These are phyloP conservation scores for Suhomyces sp. DNA, from an alignment of 805 yeast species.

Conservation along the genomic window DNA sequence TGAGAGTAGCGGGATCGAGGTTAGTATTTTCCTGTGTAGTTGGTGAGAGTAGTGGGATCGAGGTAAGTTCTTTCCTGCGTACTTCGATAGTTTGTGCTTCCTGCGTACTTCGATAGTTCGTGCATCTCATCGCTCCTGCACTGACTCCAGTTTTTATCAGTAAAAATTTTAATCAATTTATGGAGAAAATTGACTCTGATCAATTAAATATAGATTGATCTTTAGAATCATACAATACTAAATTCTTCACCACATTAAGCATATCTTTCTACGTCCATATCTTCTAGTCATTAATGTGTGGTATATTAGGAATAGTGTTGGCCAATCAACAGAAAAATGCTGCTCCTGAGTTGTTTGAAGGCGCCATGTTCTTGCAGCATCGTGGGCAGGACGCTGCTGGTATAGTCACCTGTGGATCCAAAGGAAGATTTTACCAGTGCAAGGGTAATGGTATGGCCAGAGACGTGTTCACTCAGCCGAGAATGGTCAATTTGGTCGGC, in stretches of 20 bases:
- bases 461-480: slow-evolving; percentile 85
- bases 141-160: slow-evolving; percentile 1
- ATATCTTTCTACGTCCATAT: background rate
- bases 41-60: too few relatives aligned
- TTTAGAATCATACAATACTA: background rate
- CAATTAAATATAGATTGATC: background rate
- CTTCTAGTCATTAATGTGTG: slow-evolving; percentile 75
- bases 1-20: too few relatives aligned
- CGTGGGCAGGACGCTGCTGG: slow-evolving; percentile 99
- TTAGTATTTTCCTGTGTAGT: too few relatives aligned
- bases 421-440: slow-evolving; percentile 94
- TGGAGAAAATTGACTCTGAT: slow-evolving; percentile 5
- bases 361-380: slow-evolving; percentile 89
- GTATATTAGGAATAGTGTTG: slow-evolving; percentile 82
- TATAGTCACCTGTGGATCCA: slow-evolving; percentile 89
- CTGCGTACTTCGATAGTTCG: too few relatives aligned
- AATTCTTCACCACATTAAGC: background rate
- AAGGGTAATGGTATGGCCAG: slow-evolving; percentile 99
- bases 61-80: too few relatives aligned
- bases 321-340: slow-evolving; percentile 72
- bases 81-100: too few relatives aligned
- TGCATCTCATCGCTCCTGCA: background rate
- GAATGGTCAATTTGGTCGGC: slow-evolving; percentile 80
- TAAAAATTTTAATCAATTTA: background rate
- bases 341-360: slow-evolving; percentile 89